Evolutionary conservation across 2,329 filamentous ascomycete species (phyloP).

Genomic region (Colletotrichum tamarilloi): DNA sequence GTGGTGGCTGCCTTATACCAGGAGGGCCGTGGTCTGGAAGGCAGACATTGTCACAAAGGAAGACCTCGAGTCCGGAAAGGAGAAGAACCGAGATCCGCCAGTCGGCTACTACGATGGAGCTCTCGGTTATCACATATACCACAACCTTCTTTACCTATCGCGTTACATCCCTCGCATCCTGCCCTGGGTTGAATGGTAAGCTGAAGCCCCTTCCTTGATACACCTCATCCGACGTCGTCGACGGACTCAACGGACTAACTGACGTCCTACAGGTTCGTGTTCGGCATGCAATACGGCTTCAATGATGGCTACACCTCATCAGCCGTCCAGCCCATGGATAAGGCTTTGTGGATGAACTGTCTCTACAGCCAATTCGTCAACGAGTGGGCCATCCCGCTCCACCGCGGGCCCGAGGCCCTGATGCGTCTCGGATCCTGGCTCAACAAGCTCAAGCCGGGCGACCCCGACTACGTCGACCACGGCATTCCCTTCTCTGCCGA

Average conservation of each 20-base stretch:
- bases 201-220: not conserved
- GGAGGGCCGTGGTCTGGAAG: constrained; percentile 88
- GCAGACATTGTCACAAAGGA: constrained; percentile 79
- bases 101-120: constrained; percentile 83
- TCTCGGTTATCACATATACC: constrained; percentile 90
- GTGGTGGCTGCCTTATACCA: constrained; percentile 97
- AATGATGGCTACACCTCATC: constrained; percentile 72
- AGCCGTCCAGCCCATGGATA: constrained; percentile 83
- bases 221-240: not conserved
- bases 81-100: constrained; percentile 69
- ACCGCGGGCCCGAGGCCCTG: constrained; percentile 88
- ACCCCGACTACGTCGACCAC: constrained; percentile 72
- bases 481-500: constrained; percentile 83
- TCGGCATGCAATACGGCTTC: constrained; percentile 98
- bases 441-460: constrained; percentile 69
- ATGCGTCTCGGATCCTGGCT: constrained; percentile 88
- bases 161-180: constrained; percentile 83
- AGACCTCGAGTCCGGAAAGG: constrained; percentile 67
- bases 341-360: constrained; percentile 94
- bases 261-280: constrained; percentile 75
- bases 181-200: constrained; percentile 86
- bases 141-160: constrained; percentile 85
- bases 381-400: constrained; percentile 93
- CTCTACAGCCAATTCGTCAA: constrained; percentile 98
- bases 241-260: not conserved